Evolutionary conservation across 495 filamentous ascomycete genomes (phyloP).

Genomic region (Glarea lozoyensis): DNA sequence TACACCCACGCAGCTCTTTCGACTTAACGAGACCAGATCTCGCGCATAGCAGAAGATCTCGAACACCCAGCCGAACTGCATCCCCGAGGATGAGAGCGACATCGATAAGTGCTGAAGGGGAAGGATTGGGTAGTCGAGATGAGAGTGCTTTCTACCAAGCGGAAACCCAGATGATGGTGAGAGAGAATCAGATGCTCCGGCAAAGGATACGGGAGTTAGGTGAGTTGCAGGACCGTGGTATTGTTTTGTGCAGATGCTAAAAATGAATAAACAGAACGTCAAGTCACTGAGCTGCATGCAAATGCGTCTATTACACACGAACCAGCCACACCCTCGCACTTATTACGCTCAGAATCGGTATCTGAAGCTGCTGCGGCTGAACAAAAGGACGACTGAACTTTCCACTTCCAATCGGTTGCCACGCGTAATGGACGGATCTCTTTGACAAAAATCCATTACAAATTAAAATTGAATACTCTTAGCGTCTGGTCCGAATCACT

Average conservation of each 20-base stretch:
- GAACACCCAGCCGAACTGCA: conserved; percentile 46
- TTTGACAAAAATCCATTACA: too few relatives aligned
- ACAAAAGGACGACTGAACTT: too few relatives aligned
- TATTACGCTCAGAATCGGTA: conserved; percentile 24
- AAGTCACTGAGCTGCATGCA: conserved; percentile 28
- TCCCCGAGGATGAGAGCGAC: conserved; percentile 45
- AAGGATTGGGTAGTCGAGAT: conserved; percentile 47
- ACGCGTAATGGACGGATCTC: too few relatives aligned
- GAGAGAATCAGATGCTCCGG: conserved; percentile 92
- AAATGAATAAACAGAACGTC: conserved; percentile 24
- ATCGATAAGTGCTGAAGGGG: conserved; percentile 42
- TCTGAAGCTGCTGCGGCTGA: conserved; percentile 9
- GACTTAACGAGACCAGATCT: conserved; percentile 46
- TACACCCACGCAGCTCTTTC: conserved; percentile 45
- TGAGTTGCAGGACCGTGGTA: conserved; percentile 24
- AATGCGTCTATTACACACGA: conserved; percentile 28
- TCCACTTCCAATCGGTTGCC: too few relatives aligned
- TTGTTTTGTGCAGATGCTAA: neutral
- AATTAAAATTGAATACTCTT: too few relatives aligned
- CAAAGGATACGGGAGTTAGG: conserved; percentile 78
- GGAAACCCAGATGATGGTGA: conserved; percentile 73
- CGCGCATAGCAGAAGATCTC: conserved; percentile 37
- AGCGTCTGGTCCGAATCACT: too few relatives aligned
- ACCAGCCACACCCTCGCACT: conserved; percentile 29
- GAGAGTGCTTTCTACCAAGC: conserved; percentile 87